Evolutionary conservation across 129 eudicot genomes (phyloP), one percentile per base, ranked within the genome.

Genomic region (Centrapalus pauciflorus): DNA sequence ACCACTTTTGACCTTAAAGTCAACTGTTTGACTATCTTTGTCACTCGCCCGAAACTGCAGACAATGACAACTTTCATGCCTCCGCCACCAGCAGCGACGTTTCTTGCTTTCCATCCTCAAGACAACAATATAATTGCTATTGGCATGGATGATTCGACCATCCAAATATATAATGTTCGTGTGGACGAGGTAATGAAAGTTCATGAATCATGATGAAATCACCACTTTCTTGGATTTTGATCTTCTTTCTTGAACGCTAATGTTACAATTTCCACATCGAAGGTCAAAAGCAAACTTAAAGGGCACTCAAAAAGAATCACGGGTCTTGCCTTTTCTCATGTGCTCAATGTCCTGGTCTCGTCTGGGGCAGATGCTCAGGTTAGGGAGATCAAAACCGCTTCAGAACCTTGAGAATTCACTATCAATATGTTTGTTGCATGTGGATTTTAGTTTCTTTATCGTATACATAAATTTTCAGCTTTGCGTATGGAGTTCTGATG

Each of bases 281-380:
- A 90, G 97, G 91, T 90, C 51, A 87, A 87, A 87, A 91, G 95
- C 80, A 91, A 87, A 79, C 92, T 91, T 43, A 85, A 91, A 77
- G 96, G 97, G 1, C 97, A 76, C 57, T 60, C 60, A 11, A 76
- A 69, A 76, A 91, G 90, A 77, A 85, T 91, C 19, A 91, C 96
- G 28, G 97, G 97, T 49, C 89, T 91, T 70, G 97, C 97, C 21
- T 91, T 91, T 74, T 91, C 97, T 50, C 79, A 82, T 66, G 83
- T 24, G 51, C 70, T 80, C 19, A 72, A 71, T 10, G 80, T 82
- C n/a, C 64, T 86, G 28, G 80, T 86, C 60, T 86, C 94, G 34
- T 79, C 84, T 17, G 94, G 86, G 46, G 78, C 80, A 24, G 94
- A 86, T 72, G 70, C 84, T 72, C 84, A 79, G 85, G 90, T 85